Conservation (phyloP, 2,329 filamentous ascomycete species). For the Arthroderma uncinatum region DNA sequence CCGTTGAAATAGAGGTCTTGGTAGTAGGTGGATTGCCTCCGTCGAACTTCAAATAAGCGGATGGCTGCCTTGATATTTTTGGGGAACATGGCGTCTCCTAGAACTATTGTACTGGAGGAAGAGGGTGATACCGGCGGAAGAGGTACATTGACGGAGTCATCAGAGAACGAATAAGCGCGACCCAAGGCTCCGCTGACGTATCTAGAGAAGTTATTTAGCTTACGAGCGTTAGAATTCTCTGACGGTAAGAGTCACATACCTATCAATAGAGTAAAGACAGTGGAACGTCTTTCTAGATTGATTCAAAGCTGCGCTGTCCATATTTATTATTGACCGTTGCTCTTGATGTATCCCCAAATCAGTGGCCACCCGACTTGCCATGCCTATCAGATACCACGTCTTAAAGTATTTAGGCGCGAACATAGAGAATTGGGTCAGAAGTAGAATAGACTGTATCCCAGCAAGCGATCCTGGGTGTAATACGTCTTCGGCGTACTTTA, state of each 20-base stretch:
- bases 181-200: constrained; percentile 81
- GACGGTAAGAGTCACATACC: constrained; percentile 41
- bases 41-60: constrained; percentile 70
- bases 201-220: constrained; percentile 34
- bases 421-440: constrained; percentile 82
- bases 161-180: constrained; percentile 83
- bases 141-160: constrained; percentile 74
- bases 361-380: constrained; percentile 74
- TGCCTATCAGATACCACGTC: constrained; percentile 86
- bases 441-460: constrained; percentile 75
- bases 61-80: constrained; percentile 58
- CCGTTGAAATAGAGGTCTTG: constrained; percentile 76
- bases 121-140: constrained; percentile 47
- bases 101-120: constrained; percentile 30
- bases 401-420: constrained; percentile 86
- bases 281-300: constrained; percentile 68
- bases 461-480: constrained; percentile 72
- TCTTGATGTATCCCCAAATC: constrained; percentile 92
- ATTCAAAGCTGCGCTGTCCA: constrained; percentile 60
- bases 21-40: constrained; percentile 79
- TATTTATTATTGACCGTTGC: constrained; percentile 57
- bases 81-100: constrained; percentile 33
- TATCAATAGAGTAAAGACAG: constrained; percentile 79
- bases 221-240: neutral
- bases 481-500: constrained; percentile 69